These are phyloP conservation scores for Seminavis robusta DNA, from an alignment of 108 stramenopile species.

Conservation along the genomic window DNA sequence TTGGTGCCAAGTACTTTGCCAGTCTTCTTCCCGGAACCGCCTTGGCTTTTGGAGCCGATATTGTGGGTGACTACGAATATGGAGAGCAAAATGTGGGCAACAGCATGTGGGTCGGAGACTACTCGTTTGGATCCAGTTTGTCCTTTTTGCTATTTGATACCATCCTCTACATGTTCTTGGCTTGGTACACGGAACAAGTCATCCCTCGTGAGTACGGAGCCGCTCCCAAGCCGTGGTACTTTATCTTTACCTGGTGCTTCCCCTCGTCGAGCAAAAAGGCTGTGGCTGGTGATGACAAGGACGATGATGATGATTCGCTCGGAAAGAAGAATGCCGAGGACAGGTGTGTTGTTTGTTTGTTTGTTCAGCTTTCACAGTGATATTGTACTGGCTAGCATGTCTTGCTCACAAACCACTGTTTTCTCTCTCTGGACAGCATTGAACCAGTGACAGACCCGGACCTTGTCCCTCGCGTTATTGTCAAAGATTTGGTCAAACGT, in stretches of 20 bases:
- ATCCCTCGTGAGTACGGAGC: slow-evolving; percentile 28
- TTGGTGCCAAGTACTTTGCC: slow-evolving; percentile 30
- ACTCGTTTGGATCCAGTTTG: slow-evolving; percentile 33
- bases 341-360: too few relatives aligned
- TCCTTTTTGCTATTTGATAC: slow-evolving; percentile 22
- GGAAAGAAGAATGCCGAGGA: too few relatives aligned
- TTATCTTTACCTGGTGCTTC: too few relatives aligned
- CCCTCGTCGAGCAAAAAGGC: too few relatives aligned
- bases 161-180: slow-evolving; percentile 14
- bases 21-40: slow-evolving; percentile 49
- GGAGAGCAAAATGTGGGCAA: slow-evolving; percentile 42
- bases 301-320: too few relatives aligned
- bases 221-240: too few relatives aligned
- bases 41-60: slow-evolving; percentile 65
- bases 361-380: too few relatives aligned
- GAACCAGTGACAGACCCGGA: background rate
- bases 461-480: slow-evolving; percentile 3
- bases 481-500: slow-evolving; percentile 18
- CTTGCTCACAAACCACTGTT: slow-evolving; percentile 7
- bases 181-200: slow-evolving; percentile 34
- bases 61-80: slow-evolving; percentile 62
- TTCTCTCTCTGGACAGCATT: too few relatives aligned
- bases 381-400: too few relatives aligned
- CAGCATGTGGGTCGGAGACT: too few relatives aligned
- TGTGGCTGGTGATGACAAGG: too few relatives aligned